phyloP scores from a whole-genome alignment of 805 yeast genomes.

The Suhomyces sp. region DNA sequence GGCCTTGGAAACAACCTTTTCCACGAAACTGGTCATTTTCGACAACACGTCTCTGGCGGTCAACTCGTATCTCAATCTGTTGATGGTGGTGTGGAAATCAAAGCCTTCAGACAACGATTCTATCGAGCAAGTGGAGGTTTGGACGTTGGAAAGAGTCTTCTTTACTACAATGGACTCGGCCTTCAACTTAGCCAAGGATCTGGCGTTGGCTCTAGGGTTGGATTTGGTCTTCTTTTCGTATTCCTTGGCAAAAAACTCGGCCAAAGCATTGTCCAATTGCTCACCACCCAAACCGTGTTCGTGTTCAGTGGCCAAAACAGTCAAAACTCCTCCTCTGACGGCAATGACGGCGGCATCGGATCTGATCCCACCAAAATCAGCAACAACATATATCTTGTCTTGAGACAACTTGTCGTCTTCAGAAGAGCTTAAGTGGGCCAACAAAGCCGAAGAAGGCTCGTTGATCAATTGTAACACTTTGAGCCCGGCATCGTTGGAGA shows the following conservation, averaged over 20 bases:
- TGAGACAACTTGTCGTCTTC: constrained; percentile 47
- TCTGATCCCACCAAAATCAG: constrained; percentile 95
- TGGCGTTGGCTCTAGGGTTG: constrained; percentile 75
- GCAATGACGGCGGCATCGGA: constrained; percentile 94
- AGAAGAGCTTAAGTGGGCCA: constrained; percentile 65
- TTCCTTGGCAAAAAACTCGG: constrained; percentile 86
- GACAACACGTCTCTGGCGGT: constrained; percentile 75
- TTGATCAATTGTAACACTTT: constrained; percentile 81
- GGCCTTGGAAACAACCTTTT: constrained; percentile 73
- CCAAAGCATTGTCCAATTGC: constrained; percentile 72
- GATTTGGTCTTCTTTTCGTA: constrained; percentile 83
- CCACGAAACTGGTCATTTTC: constrained; percentile 75
- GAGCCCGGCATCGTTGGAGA: constrained; percentile 70
- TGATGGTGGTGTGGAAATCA: constrained; percentile 89
- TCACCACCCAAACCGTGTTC: constrained; percentile 85
- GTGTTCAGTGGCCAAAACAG: constrained; percentile 82
- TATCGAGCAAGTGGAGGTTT: constrained; percentile 84
- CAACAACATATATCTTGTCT: constrained; percentile 84
- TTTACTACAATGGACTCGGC: constrained; percentile 81
- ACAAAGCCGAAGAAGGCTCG: constrained; percentile 89
- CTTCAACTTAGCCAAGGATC: constrained; percentile 85
- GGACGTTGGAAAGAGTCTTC: constrained; percentile 88
- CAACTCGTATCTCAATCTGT: constrained; percentile 91
- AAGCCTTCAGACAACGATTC: constrained; percentile 92
- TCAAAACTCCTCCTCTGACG: constrained; percentile 89